Evolutionary conservation across 495 filamentous ascomycete genomes (phyloP).

Genomic region (Podospora conica): DNA sequence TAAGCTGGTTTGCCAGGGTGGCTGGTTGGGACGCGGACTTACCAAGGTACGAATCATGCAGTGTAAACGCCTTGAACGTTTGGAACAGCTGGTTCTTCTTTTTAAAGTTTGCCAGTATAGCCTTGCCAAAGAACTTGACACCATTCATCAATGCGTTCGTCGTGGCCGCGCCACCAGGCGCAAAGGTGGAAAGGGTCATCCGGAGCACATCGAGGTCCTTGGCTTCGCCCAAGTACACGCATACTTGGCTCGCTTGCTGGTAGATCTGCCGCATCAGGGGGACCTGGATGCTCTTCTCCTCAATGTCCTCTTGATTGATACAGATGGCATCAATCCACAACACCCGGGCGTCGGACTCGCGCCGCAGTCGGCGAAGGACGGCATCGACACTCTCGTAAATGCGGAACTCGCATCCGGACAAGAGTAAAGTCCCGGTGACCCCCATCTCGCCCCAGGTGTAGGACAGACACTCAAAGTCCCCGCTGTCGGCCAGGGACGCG

Average conservation of each 20-base stretch:
- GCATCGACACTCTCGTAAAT: neutral
- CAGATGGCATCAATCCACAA: slow-evolving; percentile 2
- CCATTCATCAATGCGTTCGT: neutral
- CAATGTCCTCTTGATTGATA: slow-evolving; percentile 2
- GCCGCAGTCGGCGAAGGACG: neutral
- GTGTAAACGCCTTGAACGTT: neutral
- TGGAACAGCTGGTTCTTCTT: neutral
- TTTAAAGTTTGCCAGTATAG: neutral
- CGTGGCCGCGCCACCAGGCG: neutral
- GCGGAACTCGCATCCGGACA: neutral
- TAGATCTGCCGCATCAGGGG: slow-evolving; percentile 6
- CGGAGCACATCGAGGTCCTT: neutral
- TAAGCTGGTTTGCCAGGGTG: neutral
- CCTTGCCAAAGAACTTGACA: neutral
- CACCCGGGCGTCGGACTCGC: neutral
- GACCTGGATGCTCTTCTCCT: neutral
- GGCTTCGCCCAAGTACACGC: slow-evolving; percentile 1
- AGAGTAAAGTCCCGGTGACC: neutral
- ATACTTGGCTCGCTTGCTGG: slow-evolving; percentile 1
- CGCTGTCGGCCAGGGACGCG: neutral
- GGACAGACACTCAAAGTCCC: neutral
- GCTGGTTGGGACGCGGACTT: neutral
- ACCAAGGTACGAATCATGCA: neutral
- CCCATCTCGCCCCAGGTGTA: slow-evolving; percentile 1
- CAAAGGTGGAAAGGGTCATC: neutral